Evolutionary conservation across 1,139 yeast genomes (phyloP), one percentile per base, ranked within the genome.

Genomic region (Geotrichum histeridarum): DNA sequence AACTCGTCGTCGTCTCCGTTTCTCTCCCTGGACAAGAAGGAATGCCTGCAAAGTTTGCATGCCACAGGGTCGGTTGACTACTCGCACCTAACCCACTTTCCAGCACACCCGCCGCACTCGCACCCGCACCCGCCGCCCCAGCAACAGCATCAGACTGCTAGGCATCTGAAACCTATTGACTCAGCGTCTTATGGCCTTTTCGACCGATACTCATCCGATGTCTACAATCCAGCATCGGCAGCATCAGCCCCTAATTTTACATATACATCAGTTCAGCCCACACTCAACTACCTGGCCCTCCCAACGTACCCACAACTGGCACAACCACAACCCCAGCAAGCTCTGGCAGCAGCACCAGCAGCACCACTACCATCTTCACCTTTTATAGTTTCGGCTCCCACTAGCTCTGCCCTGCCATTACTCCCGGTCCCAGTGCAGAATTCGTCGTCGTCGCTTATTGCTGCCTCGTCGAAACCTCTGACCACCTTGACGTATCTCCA

Each of bases 1-100:
- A 43, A 32, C 47, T 43, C 47, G 30, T 17, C 33, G 15, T 43
- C 47, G 14, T 32, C 38, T 4, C 47, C 47, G 38, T 43, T 43
- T 17, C 47, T 43, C 2, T 17, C 47, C 9, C 38, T 43, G 11
- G 17, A 22, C 17, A 42, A 42, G 17, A 42, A n/a, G n/a, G 45
- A 22, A 5, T 12, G 15, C 35, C 45, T 42, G 9, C 18, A 31
- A 42, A 42, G 9, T 17, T n/a, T n/a, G 12, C 33, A 42, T 30
- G 31, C n/a, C 30, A 43, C 47, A 12, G 27, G 27, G 27, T 22
- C 27, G 27, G 27, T 22, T 22, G 27, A 22, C 27, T 22, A 8
- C 12, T 12, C 43, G 30, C 43, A 41, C 17, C 32, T 12, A 38
- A 11, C n/a, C 22, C 42, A 12, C 42, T 15, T 12, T 15, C 22